These are phyloP conservation scores for Alternaria hordeiaustralica DNA, from an alignment of 2,329 filamentous ascomycete species.

Conservation along the genomic window DNA sequence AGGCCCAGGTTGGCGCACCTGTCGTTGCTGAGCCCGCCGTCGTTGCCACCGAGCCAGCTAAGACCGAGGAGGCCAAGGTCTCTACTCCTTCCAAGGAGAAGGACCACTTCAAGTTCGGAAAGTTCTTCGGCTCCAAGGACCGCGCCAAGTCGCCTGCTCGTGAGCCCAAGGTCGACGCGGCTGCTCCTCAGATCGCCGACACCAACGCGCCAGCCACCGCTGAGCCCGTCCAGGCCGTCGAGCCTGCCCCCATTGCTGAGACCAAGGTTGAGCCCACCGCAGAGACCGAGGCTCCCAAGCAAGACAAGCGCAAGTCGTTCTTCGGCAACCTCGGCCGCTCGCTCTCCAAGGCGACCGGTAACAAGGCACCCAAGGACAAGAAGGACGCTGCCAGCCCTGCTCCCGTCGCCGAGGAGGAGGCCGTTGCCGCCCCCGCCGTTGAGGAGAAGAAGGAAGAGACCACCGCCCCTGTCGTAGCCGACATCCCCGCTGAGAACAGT, in stretches of 20 bases:
- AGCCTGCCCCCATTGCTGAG: slow-evolving; percentile 47
- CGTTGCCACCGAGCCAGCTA: slow-evolving; percentile 34
- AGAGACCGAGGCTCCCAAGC: slow-evolving; percentile 54
- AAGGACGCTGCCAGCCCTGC: slow-evolving; percentile 36
- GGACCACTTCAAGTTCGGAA: slow-evolving; percentile 61
- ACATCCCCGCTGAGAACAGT: slow-evolving; percentile 47
- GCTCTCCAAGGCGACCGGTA: slow-evolving; percentile 49
- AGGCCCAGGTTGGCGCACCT: slow-evolving; percentile 50
- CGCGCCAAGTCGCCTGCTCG: slow-evolving; percentile 54
- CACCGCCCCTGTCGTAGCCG: slow-evolving; percentile 28
- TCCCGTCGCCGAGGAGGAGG: slow-evolving; percentile 41
- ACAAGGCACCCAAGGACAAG: slow-evolving; percentile 48
- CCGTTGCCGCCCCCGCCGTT: slow-evolving; percentile 32
- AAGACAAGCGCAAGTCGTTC: slow-evolving; percentile 85
- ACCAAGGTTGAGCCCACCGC: slow-evolving; percentile 51
- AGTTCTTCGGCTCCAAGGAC: slow-evolving; percentile 59
- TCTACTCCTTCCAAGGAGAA: slow-evolving; percentile 55
- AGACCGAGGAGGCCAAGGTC: slow-evolving; percentile 39
- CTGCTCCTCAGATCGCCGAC: slow-evolving; percentile 48
- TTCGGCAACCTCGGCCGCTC: slow-evolving; percentile 71
- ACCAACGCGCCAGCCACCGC: slow-evolving; percentile 25
- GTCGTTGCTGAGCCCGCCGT: slow-evolving; percentile 32
- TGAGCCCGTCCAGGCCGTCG: slow-evolving; percentile 14
- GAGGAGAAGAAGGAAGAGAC: slow-evolving; percentile 38
- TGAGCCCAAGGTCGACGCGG: slow-evolving; percentile 52